Evolutionary conservation across 2,329 filamentous ascomycete genomes (phyloP).

Genomic region (Penicillium olsonii): DNA sequence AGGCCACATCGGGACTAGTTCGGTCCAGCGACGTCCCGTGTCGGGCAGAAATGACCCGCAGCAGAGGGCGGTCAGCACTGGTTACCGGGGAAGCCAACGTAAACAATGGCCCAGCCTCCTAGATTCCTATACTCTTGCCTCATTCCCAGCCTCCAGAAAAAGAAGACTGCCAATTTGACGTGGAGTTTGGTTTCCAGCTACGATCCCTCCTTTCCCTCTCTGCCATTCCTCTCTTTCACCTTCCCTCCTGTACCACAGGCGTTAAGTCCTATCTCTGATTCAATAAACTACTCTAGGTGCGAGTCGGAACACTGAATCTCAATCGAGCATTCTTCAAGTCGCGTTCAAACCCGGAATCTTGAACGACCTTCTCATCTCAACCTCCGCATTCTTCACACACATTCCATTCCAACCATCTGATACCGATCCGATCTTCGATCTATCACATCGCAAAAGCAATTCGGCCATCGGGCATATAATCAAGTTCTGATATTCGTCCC

Average conservation of each 20-base stretch:
- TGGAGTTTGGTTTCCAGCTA: constrained; percentile 34
- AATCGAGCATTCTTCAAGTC: constrained; percentile 2
- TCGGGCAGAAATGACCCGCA: constrained; percentile 13
- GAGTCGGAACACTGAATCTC: constrained; percentile 18
- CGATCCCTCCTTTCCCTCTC: constrained; percentile 35
- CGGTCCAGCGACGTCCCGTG: not conserved
- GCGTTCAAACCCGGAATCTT: constrained; percentile 1
- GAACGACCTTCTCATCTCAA: constrained; percentile 11
- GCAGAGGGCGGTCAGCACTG: constrained; percentile 30
- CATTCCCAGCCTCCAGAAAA: constrained; percentile 39
- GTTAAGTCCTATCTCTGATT: constrained; percentile 28
- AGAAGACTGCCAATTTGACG: constrained; percentile 19
- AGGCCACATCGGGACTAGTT: constrained; percentile 10
- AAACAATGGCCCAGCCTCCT: constrained; percentile 49
- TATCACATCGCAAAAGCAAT: not conserved
- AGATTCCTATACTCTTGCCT: constrained; percentile 28
- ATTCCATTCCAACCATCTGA: constrained; percentile 30
- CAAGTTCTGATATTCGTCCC: constrained; percentile 7
- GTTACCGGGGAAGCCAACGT: constrained; percentile 42
- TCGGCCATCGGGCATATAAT: constrained; percentile 1
- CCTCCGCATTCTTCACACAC: constrained; percentile 25
- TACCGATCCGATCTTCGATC: constrained; percentile 4
- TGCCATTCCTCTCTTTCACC: constrained; percentile 28
- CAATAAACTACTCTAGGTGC: constrained; percentile 23
- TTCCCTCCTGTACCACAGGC: constrained; percentile 17